phyloP scores from a whole-genome alignment of 768 basidiomycete species.

The Pleurotus eryngii region DNA sequence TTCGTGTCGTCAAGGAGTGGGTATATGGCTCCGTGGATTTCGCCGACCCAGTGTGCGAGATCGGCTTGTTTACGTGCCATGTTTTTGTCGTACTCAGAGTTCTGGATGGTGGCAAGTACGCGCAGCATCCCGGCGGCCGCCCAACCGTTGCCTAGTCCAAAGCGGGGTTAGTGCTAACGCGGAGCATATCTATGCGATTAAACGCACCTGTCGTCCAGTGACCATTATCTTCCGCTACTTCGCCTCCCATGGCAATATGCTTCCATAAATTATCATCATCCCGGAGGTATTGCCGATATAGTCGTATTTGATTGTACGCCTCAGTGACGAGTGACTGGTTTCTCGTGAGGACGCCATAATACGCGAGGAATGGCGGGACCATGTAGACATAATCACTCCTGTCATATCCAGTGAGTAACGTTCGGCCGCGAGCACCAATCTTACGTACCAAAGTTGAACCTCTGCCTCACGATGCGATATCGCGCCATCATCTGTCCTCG shows the following conservation, averaged over 20 bases:
- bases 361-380: slow-evolving; percentile 86
- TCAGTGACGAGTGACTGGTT: slow-evolving; percentile 59
- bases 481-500: slow-evolving; percentile 70
- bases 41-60: slow-evolving; percentile 60
- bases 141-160: slow-evolving; percentile 74
- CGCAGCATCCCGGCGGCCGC: slow-evolving; percentile 85
- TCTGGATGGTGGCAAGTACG: slow-evolving; percentile 70
- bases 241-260: slow-evolving; percentile 62
- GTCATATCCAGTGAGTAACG: not conserved
- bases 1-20: slow-evolving; percentile 26
- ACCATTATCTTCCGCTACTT: slow-evolving; percentile 50
- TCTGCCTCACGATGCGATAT: slow-evolving; percentile 71
- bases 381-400: slow-evolving; percentile 84
- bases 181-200: not conserved
- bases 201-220: slow-evolving; percentile 77
- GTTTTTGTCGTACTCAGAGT: slow-evolving; percentile 49
- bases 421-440: not conserved
- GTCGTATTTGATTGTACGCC: slow-evolving; percentile 66
- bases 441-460: slow-evolving; percentile 10
- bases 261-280: slow-evolving; percentile 65
- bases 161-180: not conserved
- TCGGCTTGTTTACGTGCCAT: slow-evolving; percentile 53
- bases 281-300: slow-evolving; percentile 67
- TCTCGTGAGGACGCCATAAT: slow-evolving; percentile 63
- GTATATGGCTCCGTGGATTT: slow-evolving; percentile 77